These are phyloP conservation scores for Sphaerulina musiva DNA, from an alignment of 2,329 filamentous ascomycete species.

Conservation along the genomic window DNA sequence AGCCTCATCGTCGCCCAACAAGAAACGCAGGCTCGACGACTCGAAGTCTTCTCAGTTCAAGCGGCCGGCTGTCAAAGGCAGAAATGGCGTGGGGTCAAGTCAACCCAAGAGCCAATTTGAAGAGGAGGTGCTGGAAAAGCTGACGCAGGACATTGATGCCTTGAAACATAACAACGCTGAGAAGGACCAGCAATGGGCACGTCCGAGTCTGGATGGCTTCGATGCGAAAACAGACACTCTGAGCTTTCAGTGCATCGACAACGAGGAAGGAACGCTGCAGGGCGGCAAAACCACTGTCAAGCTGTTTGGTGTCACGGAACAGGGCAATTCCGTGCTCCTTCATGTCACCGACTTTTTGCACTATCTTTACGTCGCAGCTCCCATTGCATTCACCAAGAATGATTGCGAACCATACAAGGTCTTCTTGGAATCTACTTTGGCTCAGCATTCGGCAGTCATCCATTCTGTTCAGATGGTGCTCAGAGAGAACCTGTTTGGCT, in stretches of 20 bases:
- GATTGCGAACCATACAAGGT: constrained; percentile 73
- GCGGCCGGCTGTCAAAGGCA: constrained; percentile 44
- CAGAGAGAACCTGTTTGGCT: constrained; percentile 87
- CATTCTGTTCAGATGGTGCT: constrained; percentile 74
- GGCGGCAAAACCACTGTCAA: constrained; percentile 75
- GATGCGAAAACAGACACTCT: constrained; percentile 61
- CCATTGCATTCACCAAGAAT: constrained; percentile 67
- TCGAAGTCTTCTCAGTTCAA: constrained; percentile 51
- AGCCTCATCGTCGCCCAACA: constrained; percentile 51
- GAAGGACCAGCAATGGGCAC: constrained; percentile 86
- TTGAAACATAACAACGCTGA: constrained; percentile 83
- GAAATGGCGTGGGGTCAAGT: constrained; percentile 58
- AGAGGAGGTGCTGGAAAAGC: constrained; percentile 86
- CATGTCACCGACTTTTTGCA: constrained; percentile 95
- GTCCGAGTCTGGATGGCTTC: constrained; percentile 56
- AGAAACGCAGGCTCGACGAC: constrained; percentile 76
- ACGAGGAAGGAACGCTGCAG: constrained; percentile 76
- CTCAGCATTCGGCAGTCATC: constrained; percentile 66
- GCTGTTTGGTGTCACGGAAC: constrained; percentile 85
- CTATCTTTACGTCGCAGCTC: constrained; percentile 89
- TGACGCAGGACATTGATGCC: constrained; percentile 85
- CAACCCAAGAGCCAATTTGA: constrained; percentile 90
- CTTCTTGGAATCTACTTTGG: constrained; percentile 73
- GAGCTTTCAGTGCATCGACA: constrained; percentile 94
- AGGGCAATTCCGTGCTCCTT: constrained; percentile 83